phyloP scores from a whole-genome alignment of 352 stramenopile genomes.

The Phytophthora tubulina region DNA sequence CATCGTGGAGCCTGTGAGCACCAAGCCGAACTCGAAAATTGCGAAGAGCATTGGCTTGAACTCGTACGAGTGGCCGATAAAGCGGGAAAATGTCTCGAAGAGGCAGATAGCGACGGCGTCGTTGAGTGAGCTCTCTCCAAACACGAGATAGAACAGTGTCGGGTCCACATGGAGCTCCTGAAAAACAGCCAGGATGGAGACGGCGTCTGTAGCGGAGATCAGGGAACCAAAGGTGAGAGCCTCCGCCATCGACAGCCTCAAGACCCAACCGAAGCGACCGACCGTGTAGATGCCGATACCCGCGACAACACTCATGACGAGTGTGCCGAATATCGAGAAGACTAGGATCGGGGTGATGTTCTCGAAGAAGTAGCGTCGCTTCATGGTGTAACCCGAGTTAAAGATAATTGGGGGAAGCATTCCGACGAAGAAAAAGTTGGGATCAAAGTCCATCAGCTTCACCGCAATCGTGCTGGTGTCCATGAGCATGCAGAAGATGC shows the following conservation, averaged over 20 bases:
- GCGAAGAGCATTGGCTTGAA: constrained; percentile 81
- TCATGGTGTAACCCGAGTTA: constrained; percentile 94
- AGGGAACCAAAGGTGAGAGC: constrained; percentile 92
- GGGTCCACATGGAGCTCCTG: constrained; percentile 91
- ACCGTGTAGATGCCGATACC: constrained; percentile 80
- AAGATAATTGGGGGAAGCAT: constrained; percentile 96
- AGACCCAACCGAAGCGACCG: constrained; percentile 67
- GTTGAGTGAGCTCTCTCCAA: constrained; percentile 96
- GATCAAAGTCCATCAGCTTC: constrained; percentile 90
- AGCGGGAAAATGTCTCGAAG: constrained; percentile 94
- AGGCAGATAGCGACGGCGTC: constrained; percentile 95
- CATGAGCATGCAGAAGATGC: constrained; percentile 63
- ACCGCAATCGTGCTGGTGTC: constrained; percentile 77
- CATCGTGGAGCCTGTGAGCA: constrained; percentile 90
- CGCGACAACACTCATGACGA: constrained; percentile 90
- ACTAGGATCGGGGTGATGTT: constrained; percentile 92
- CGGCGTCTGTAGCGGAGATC: constrained; percentile 94
- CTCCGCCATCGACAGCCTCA: constrained; percentile 89
- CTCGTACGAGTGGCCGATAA: constrained; percentile 90
- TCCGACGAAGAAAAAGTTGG: constrained; percentile 94
- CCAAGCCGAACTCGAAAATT: constrained; percentile 91
- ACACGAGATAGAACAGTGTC: constrained; percentile 95
- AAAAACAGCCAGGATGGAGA: constrained; percentile 94
- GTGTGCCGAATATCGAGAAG: constrained; percentile 92
- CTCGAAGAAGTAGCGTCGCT: constrained; percentile 93